Base-by-base conservation (phyloP, 805 yeast genomes). In the Pichia heedii region DNA sequence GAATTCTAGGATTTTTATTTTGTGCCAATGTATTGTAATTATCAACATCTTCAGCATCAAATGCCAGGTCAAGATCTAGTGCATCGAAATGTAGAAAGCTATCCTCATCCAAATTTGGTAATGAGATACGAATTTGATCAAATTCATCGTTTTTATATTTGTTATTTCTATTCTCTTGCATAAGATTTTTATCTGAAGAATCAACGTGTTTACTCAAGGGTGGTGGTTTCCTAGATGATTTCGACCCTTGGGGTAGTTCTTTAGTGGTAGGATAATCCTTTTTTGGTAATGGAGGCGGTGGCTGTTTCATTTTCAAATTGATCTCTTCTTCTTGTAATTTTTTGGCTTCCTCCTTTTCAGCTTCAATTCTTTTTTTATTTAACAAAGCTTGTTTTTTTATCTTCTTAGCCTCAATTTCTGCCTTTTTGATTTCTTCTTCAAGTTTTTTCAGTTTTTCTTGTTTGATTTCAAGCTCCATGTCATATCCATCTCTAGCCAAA, bases 401-500 rank as follows among this genome's bases (percentile, higher is more conserved):
- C 13, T 46, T 47, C 12, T 50, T 46, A 7, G 62, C 63, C 35
- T 58, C 60, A 32, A 36, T 29, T 46, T 61, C 58, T 0, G 64
- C 63, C 5, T 41, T 43, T n/a, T 44, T 33, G 21, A 62, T 61
- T 41, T 57, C 48, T 20, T 53, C 51, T 24, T 62, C 56, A 13
- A 62, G 44, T 27, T 57, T 52, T 36, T 55, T 55, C 37, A 63
- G 40, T 37, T 58, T 58, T 43, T 62, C 64, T 41, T 57, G 57
- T 43, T 62, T 62, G 7, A 61, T 44, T 39, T 63, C 67, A 8
- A 63, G 41, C 41, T 62, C 67, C 33, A 63, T 47, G 44, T 63
- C 67, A 46, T 62, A 62, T 2, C 58, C 60, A 38, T 62, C 66
- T 32, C 61, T 49, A 33, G 52, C 61, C 19, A 77, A 62, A 43